Conservation (phyloP, 768 basidiomycete species). For the Pluteus cervinus region DNA sequence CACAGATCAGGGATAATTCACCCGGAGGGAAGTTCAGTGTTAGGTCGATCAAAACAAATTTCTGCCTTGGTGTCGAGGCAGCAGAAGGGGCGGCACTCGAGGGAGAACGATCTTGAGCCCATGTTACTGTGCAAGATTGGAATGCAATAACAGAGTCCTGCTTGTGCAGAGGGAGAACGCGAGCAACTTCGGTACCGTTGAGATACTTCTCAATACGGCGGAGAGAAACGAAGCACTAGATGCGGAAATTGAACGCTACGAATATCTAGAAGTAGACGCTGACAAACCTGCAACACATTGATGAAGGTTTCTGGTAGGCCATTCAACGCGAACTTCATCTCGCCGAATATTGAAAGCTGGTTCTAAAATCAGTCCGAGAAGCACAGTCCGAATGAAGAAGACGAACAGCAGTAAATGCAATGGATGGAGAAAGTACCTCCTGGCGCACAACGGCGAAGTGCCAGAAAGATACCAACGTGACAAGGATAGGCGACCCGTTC, state of each 20-base stretch:
- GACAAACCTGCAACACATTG: conserved; percentile 70
- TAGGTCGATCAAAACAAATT: conserved; percentile 79
- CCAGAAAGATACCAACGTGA: conserved; percentile 59
- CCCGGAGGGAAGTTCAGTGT: conserved; percentile 73
- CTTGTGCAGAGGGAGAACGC: conserved; percentile 49
- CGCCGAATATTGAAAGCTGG: conserved; percentile 63
- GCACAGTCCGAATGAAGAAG: conserved; percentile 14
- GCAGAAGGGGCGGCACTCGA: conserved; percentile 44
- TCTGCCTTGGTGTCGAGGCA: conserved; percentile 67
- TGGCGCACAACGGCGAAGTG: conserved; percentile 69
- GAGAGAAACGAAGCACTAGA: conserved; percentile 77
- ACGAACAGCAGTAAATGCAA: conserved; percentile 71
- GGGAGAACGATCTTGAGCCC: conserved; percentile 72
- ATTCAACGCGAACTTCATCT: conserved; percentile 84
- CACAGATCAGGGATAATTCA: conserved; percentile 79
- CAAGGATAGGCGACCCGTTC: conserved; percentile 63
- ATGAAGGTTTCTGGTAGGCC: conserved; percentile 89
- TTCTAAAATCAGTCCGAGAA: background rate
- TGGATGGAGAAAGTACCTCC: conserved; percentile 70
- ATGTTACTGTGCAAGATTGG: conserved; percentile 83
- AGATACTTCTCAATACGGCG: conserved; percentile 92
- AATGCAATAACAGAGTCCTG: conserved; percentile 63
- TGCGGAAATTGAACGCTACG: background rate
- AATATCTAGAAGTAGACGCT: conserved; percentile 3
- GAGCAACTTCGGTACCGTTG: conserved; percentile 60